Evolutionary conservation across 257 asterid genomes (phyloP), one percentile per base, ranked within the genome.

Genomic region (Eucommia ulmoides): DNA sequence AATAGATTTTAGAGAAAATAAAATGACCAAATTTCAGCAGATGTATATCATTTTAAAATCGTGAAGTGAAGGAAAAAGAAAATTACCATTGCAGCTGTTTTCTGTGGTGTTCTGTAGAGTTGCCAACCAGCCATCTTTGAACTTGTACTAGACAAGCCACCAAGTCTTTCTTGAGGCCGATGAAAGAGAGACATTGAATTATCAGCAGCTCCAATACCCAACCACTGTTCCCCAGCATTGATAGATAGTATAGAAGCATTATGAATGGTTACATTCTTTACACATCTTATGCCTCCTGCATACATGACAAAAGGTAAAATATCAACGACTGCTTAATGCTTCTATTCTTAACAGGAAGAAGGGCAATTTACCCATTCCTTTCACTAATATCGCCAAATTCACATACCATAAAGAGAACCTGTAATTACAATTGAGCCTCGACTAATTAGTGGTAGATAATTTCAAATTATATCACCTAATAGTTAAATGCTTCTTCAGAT

Each of bases 171-270:
- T 65, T 85, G 94, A 62, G 96, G 96, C 33, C 98, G 89, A 58
- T 89, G 84, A 71, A 82, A 89, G 51, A 89, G 93, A 57, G 98
- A 85, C 98, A 89, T 85, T 23, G 98, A 82, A 58, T 82, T 89
- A 73, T 89, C 98, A n/a, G 93, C 87, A 62, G 98, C 98, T 23
- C 94, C 98, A 8, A 89, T 61, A 63, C 94, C 98, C 47, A 89
- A 67, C 98, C 98, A 89, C 67, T 89, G 83, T 55, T 89, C 98
- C 47, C 93, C 82, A 15, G 93, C 93, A 64, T 76, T 80, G 68
- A 89, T 69, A 54, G 98, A 89, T 75, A 89, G 61, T 69, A 89
- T 76, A 41, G 96, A 64, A 49, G 82, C 59, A 44, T 65, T 71
- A 56, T 89, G 96, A 60, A 78, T 67, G 20, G 96, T 76, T 54